A percentile compares a stretch with the other conserved stretches of the same genome.
phyloP scores from a whole-genome alignment of 73 alveolate species.

The Effrenium voratum region DNA sequence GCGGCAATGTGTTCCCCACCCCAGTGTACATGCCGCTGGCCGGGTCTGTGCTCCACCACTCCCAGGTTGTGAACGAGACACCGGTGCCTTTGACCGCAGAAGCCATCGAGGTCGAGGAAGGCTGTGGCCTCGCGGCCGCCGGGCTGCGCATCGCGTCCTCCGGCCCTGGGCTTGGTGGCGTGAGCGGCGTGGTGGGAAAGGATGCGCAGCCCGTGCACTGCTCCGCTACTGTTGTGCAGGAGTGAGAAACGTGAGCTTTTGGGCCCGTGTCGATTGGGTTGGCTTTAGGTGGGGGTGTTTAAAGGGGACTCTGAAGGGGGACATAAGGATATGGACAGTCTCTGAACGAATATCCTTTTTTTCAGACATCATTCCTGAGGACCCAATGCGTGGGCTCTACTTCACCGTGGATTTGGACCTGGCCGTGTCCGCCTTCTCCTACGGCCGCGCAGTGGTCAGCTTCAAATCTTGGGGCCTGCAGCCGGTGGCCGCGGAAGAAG shows the following conservation, averaged over 20 bases:
- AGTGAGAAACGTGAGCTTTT: too few species aligned
- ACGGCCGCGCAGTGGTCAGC: background rate
- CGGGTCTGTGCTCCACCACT: background rate
- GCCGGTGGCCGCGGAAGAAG: background rate
- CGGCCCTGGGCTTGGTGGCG: background rate
- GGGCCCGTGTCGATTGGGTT: too few species aligned
- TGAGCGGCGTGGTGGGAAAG: background rate
- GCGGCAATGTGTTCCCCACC: slow-evolving; percentile 18
- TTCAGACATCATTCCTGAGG: too few species aligned
- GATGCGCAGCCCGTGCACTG: background rate
- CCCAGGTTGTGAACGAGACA: background rate
- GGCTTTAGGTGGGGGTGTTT: too few species aligned
- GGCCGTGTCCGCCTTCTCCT: slow-evolving; percentile 1
- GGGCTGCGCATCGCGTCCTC: background rate
- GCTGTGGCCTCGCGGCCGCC: background rate
- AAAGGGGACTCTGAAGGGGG: too few species aligned
- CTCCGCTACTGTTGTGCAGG: slow-evolving; percentile 8
- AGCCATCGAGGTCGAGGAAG: background rate
- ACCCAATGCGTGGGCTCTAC: slow-evolving; percentile 13
- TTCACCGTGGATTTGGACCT: background rate
- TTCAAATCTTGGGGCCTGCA: slow-evolving; percentile 26
- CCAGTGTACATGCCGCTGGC: background rate
- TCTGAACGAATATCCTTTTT: too few species aligned
- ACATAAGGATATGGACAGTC: too few species aligned
- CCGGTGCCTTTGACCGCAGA: slow-evolving; percentile 28